phyloP scores from a whole-genome alignment of 805 yeast genomes.

The Teunomyces panamensis region DNA sequence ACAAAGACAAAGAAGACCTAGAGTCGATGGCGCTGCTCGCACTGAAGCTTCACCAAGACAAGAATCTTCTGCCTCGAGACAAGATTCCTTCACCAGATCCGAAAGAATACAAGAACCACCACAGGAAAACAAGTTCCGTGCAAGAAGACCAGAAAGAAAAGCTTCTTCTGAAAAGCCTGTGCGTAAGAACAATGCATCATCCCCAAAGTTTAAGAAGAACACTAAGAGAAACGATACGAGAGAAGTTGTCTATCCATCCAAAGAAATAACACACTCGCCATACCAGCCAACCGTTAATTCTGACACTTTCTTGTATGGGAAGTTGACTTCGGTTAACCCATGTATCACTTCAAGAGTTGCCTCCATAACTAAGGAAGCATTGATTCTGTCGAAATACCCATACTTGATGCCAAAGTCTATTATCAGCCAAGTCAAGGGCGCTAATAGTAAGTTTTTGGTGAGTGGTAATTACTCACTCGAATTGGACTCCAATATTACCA shows the following conservation, averaged over 20 bases:
- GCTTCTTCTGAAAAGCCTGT: not conserved
- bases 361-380: constrained; percentile 37
- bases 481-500: constrained; percentile 20
- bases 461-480: constrained; percentile 26
- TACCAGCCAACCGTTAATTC: constrained; percentile 20
- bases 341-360: constrained; percentile 33
- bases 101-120: not conserved
- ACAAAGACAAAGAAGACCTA: constrained; percentile 4
- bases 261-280: constrained; percentile 8
- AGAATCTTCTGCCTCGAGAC: not conserved
- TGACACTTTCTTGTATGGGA: constrained; percentile 37
- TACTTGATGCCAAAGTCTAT: constrained; percentile 35
- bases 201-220: not conserved
- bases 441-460: constrained; percentile 29
- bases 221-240: not conserved
- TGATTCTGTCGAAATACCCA: constrained; percentile 40
- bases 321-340: constrained; percentile 28
- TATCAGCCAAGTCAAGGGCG: constrained; percentile 21
- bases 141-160: constrained; percentile 6
- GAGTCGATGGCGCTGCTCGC: constrained; percentile 4
- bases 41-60: not conserved
- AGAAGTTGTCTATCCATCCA: constrained; percentile 4
- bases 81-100: not conserved
- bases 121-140: not conserved
- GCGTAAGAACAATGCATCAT: constrained; percentile 3